phyloP scores from a whole-genome alignment of 2,329 filamentous ascomycete genomes.

The Cladophialophora exuberans region DNA sequence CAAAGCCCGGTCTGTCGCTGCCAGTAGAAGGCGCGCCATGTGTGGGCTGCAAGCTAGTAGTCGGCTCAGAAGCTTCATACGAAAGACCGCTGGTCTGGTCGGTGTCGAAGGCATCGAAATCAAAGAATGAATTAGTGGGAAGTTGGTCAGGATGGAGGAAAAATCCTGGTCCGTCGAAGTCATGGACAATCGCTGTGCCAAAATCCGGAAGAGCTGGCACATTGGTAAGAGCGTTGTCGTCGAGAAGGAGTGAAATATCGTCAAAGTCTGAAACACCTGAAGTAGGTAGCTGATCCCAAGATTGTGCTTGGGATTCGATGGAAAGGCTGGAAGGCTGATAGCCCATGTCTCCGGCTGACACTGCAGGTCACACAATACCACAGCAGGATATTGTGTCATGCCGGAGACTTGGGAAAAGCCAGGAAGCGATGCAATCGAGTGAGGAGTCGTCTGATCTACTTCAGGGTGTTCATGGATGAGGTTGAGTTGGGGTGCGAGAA shows the following conservation, averaged over 20 bases:
- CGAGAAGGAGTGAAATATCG: slow-evolving; percentile 64
- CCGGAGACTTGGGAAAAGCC: slow-evolving; percentile 59
- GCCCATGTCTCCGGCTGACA: slow-evolving; percentile 80
- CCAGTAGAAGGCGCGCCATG: slow-evolving; percentile 57
- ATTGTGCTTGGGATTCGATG: slow-evolving; percentile 44
- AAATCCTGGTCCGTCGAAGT: slow-evolving; percentile 59
- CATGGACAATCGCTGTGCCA: slow-evolving; percentile 76
- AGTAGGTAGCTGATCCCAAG: slow-evolving; percentile 46
- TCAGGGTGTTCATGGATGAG: slow-evolving; percentile 37
- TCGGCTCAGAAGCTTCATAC: slow-evolving; percentile 54
- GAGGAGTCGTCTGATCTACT: slow-evolving; percentile 43
- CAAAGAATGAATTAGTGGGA: slow-evolving; percentile 58
- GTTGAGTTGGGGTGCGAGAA: slow-evolving; percentile 30
- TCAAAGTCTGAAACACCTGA: slow-evolving; percentile 67
- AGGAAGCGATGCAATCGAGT: slow-evolving; percentile 35
- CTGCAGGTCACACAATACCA: slow-evolving; percentile 99
- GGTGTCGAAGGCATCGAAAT: slow-evolving; percentile 56
- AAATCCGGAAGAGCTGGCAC: slow-evolving; percentile 72
- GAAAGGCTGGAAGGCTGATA: slow-evolving; percentile 51
- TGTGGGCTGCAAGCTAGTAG: slow-evolving; percentile 57
- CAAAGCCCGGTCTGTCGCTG: slow-evolving; percentile 58
- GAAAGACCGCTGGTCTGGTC: slow-evolving; percentile 49
- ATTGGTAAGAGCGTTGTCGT: slow-evolving; percentile 68
- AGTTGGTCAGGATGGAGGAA: slow-evolving; percentile 45
- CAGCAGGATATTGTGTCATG: slow-evolving; percentile 99